phyloP scores from a whole-genome alignment of 192 early-diverging fungal species.

The Podila epicladia region DNA sequence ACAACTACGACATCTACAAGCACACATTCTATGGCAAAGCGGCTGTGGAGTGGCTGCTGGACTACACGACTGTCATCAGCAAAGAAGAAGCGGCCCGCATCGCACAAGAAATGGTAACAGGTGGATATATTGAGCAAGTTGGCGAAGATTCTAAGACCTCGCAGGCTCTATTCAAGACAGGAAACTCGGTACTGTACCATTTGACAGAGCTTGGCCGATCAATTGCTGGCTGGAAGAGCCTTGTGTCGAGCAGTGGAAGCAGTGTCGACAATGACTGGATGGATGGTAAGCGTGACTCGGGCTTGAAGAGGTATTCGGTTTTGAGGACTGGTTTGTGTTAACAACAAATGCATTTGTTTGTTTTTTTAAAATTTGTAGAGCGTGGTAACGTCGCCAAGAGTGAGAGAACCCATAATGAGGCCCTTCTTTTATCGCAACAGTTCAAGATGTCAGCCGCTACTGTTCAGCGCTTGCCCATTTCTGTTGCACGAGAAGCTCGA shows the following conservation, averaged over 20 bases:
- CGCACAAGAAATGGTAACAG: constrained; percentile 54
- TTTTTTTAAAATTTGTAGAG: background rate
- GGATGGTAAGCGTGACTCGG: constrained; percentile 17
- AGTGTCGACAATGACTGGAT: constrained; percentile 40
- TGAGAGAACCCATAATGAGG: background rate
- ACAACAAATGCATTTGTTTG: background rate
- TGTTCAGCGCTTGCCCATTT: background rate
- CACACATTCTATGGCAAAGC: constrained; percentile 58
- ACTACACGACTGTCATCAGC: constrained; percentile 59
- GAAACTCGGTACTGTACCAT: constrained; percentile 43
- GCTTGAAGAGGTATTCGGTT: too few species aligned
- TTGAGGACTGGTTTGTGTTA: too few species aligned
- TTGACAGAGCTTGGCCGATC: constrained; percentile 45
- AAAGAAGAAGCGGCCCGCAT: constrained; percentile 58
- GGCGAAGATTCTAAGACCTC: constrained; percentile 15
- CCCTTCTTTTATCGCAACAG: background rate
- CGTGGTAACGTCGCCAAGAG: background rate
- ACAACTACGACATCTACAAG: constrained; percentile 38
- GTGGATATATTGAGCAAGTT: constrained; percentile 56
- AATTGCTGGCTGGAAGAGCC: constrained; percentile 46
- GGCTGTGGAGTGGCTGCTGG: constrained; percentile 61
- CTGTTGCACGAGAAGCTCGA: background rate
- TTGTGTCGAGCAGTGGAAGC: constrained; percentile 8
- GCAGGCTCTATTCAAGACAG: constrained; percentile 27
- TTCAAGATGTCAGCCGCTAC: background rate